These are phyloP conservation scores for Heliocybe sulcata DNA, from an alignment of 1,284 basidiomycete genomes.

Conservation along the genomic window DNA sequence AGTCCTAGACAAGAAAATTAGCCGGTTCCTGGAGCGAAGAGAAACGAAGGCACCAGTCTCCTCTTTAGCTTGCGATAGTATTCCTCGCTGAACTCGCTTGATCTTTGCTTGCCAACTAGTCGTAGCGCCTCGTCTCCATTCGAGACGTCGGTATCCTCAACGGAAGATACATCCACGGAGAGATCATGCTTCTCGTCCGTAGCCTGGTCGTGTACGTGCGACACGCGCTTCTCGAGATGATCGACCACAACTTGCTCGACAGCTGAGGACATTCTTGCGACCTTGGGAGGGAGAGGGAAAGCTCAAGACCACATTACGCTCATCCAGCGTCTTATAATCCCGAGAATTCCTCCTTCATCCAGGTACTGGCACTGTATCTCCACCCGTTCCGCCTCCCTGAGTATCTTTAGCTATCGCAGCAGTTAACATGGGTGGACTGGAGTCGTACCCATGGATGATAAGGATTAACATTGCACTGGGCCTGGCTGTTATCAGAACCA, in stretches of 20 bases:
- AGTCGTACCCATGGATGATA: background rate
- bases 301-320: background rate
- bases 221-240: background rate
- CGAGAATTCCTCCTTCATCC: background rate
- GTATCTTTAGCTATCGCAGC: background rate
- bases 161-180: background rate
- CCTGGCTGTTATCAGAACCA: background rate
- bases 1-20: constrained; percentile 33
- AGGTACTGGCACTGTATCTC: background rate
- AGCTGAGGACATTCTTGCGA: background rate
- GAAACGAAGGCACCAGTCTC: constrained; percentile 41
- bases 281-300: background rate
- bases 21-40: background rate
- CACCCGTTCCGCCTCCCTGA: background rate
- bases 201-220: background rate
- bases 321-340: background rate
- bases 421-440: background rate
- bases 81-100: constrained; percentile 51
- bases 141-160: background rate
- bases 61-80: constrained; percentile 47
- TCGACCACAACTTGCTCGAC: background rate
- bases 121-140: constrained; percentile 45
- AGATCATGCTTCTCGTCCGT: background rate
- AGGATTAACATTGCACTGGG: no score
- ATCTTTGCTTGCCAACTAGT: constrained; percentile 46